Conservation (phyloP, 306 rosid species). For the Alnus rubra region DNA sequence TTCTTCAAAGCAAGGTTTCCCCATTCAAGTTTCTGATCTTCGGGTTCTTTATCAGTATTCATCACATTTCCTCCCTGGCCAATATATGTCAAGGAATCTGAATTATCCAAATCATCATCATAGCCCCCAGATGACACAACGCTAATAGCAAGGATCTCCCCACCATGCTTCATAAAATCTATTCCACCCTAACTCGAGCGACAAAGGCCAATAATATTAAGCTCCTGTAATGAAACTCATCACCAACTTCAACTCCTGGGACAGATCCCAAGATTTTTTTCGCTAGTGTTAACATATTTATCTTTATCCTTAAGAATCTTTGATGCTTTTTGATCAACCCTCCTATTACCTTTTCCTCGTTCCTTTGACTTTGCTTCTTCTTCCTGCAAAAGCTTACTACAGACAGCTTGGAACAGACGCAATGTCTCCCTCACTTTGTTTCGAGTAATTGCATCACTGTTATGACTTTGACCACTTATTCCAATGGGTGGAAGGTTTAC, state of each 20-base stretch:
- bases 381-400: conserved; percentile 77
- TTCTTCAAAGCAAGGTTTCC: conserved; percentile 93
- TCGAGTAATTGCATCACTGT: conserved; percentile 45
- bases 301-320: conserved; percentile 56
- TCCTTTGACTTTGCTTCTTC: conserved; percentile 57
- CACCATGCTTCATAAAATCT: conserved; percentile 60
- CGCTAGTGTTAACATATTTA: conserved; percentile 61
- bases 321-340: conserved; percentile 68
- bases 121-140: conserved; percentile 88
- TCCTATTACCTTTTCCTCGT: conserved; percentile 30
- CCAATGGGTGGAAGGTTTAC: conserved; percentile 56
- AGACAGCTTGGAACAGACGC: conserved; percentile 73
- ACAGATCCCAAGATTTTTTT: conserved; percentile 70
- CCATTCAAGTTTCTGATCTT: conserved; percentile 89
- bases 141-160: conserved; percentile 72
- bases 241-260: conserved; percentile 94
- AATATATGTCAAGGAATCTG: conserved; percentile 68
- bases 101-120: conserved; percentile 65
- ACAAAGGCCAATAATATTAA: conserved; percentile 77
- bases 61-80: conserved; percentile 94
- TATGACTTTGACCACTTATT: conserved; percentile 33
- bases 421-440: conserved; percentile 70
- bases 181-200: conserved; percentile 79
- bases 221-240: conserved; percentile 94
- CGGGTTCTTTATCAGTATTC: conserved; percentile 67